Evolutionary conservation across 192 early-diverging fungal genomes (phyloP).

Genomic region (Pecoramyces ruminantium): DNA sequence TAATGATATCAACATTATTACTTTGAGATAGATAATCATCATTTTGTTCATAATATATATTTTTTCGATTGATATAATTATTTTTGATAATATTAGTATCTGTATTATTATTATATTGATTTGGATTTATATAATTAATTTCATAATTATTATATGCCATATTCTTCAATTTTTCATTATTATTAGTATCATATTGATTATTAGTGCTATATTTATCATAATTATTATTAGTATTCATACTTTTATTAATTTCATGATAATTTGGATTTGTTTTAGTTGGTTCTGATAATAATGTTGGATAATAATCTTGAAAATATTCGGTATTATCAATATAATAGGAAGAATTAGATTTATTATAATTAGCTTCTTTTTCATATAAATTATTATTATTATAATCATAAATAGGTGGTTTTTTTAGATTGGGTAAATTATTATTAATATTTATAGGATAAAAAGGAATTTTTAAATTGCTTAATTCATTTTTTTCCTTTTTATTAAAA

Average conservation of each 20-base stretch:
- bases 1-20: too few relatives aligned
- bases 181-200: neutral
- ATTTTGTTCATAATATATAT: too few relatives aligned
- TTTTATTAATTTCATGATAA: neutral
- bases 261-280: neutral
- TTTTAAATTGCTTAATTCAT: neutral
- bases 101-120: neutral
- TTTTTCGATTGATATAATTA: too few relatives aligned
- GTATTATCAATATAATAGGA: neutral
- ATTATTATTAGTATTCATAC: neutral
- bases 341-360: neutral
- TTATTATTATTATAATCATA: neutral
- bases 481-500: neutral
- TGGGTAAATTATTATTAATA: neutral
- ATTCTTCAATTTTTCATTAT: neutral
- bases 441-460: neutral
- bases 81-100: too few relatives aligned
- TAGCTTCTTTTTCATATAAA: neutral
- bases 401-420: neutral
- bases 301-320: neutral
- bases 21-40: too few relatives aligned
- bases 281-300: neutral
- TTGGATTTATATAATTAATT: neutral
- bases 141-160: too few relatives aligned
- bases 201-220: neutral